Conservation (phyloP, 2,329 filamentous ascomycete species). For the Exophiala xenobiotica region DNA sequence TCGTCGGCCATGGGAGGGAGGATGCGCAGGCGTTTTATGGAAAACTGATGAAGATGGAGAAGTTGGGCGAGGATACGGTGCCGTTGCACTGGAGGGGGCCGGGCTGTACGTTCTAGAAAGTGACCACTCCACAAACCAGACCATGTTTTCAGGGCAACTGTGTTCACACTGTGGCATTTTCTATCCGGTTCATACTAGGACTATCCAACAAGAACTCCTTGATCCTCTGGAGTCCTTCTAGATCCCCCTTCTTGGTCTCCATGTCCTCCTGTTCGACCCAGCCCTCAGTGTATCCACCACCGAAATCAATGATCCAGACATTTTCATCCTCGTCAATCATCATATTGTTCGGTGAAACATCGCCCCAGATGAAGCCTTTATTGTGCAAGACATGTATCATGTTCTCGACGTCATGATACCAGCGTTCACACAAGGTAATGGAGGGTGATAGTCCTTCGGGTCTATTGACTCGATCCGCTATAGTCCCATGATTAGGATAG, state of each 20-base stretch:
- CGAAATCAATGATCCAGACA: constrained; percentile 32
- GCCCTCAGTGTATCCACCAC: constrained; percentile 28
- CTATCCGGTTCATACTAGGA: no score
- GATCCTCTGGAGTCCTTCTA: constrained; percentile 25
- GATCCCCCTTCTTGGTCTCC: constrained; percentile 29
- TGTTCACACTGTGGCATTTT: no score
- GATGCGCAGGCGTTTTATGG: constrained; percentile 28
- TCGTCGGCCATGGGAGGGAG: constrained; percentile 41
- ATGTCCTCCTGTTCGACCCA: constrained; percentile 28
- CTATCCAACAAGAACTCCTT: constrained; percentile 1
- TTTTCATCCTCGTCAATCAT: constrained; percentile 30
- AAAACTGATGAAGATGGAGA: constrained; percentile 29
- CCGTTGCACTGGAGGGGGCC: constrained; percentile 13
- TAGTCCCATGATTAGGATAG: constrained; percentile 1
- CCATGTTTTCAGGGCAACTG: no score
- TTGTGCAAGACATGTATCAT: constrained; percentile 14
- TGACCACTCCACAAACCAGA: no score
- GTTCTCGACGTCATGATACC: constrained; percentile 4
- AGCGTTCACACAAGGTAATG: neutral
- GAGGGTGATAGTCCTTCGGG: neutral
- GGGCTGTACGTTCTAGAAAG: constrained; percentile 4
- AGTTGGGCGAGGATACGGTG: constrained; percentile 8
- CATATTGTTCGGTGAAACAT: constrained; percentile 32
- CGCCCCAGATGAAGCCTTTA: constrained; percentile 30
- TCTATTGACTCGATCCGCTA: neutral